A percentile compares a stretch with the other conserved stretches of the same genome.
These are phyloP conservation scores for Hepatocystis sp. DNA, from an alignment of 169 alveolate species.

Conservation along the genomic window DNA sequence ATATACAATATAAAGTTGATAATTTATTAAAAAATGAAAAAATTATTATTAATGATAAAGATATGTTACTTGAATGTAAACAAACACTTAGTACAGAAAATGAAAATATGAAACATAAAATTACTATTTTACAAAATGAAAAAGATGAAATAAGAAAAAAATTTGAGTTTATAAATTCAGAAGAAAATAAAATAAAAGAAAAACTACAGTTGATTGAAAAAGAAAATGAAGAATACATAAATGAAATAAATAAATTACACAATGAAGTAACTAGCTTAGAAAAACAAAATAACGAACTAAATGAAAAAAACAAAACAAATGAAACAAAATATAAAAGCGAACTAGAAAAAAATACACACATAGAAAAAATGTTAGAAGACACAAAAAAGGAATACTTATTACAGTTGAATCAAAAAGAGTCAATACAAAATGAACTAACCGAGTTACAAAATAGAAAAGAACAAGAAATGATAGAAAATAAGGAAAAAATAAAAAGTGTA, in stretches of 20 bases:
- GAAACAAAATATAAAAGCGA: conserved; percentile 3
- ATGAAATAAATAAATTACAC: conserved; percentile 4
- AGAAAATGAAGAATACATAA: conserved; percentile 3
- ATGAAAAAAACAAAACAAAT: conserved; percentile 18
- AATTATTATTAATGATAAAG: conserved; percentile 17
- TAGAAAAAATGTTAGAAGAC: conserved; percentile 12
- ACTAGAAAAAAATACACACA: conserved; percentile 7
- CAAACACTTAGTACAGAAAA: conserved; percentile 13
- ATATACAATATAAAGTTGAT: conserved; percentile 35
- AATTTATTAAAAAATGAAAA: conserved; percentile 47
- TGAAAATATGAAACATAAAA: conserved; percentile 27
- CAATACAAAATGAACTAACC: not conserved
- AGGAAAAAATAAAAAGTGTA: conserved; percentile 8
- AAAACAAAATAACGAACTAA: conserved; percentile 8
- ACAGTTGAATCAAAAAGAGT: conserved; percentile 2
- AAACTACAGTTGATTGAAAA: conserved; percentile 3
- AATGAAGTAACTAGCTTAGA: conserved; percentile 2
- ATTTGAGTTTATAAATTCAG: not conserved
- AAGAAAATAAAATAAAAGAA: conserved; percentile 18
- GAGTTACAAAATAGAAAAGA: conserved; percentile 19
- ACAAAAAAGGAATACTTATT: conserved; percentile 4
- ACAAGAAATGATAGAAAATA: not conserved
- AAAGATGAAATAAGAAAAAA: conserved; percentile 22
- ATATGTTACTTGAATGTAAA: conserved; percentile 20
- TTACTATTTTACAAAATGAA: conserved; percentile 13